Conservation (phyloP, 2,329 filamentous ascomycete species). For the Cordyceps militaris region DNA sequence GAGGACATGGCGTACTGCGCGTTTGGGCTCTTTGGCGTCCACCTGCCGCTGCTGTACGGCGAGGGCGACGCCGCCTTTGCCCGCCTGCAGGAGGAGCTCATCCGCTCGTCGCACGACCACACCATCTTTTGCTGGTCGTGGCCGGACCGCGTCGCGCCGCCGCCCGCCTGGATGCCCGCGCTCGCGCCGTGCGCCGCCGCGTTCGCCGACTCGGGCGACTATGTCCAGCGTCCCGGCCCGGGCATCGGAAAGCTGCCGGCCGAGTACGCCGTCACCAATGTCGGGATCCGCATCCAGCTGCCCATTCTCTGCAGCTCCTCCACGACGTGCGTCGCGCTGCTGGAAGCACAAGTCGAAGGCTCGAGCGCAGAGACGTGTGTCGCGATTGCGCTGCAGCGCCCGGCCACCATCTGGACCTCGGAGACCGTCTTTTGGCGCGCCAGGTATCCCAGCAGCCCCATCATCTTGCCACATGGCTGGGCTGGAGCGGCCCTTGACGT, state of each 20-base stretch:
- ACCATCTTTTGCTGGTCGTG: constrained; percentile 1
- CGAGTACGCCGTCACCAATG: background rate
- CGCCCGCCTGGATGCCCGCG: too few relatives aligned
- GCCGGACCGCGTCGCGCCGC: too few relatives aligned
- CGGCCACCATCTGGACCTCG: too few relatives aligned
- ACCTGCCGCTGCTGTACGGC: constrained; percentile 24
- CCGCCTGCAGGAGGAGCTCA: constrained; percentile 17
- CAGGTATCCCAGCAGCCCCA: too few relatives aligned
- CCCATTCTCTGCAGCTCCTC: background rate
- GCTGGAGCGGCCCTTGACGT: too few relatives aligned
- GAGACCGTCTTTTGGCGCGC: too few relatives aligned
- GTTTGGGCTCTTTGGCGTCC: constrained; percentile 22
- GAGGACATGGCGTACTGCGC: constrained; percentile 23
- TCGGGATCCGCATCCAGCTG: background rate
- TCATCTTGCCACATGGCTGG: too few relatives aligned
- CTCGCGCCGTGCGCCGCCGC: too few relatives aligned
- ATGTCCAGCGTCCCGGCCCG: background rate
- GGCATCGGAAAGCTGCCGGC: background rate
- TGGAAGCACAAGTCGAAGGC: background rate
- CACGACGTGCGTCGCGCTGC: background rate
- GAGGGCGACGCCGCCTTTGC: constrained; percentile 17
- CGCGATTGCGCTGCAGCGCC: background rate
- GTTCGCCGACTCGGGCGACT: too few relatives aligned
- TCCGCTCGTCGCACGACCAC: background rate
- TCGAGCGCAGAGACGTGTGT: background rate